Evolutionary conservation across 345 rosid genomes (phyloP).

Genomic region (Eucalyptus regnans): DNA sequence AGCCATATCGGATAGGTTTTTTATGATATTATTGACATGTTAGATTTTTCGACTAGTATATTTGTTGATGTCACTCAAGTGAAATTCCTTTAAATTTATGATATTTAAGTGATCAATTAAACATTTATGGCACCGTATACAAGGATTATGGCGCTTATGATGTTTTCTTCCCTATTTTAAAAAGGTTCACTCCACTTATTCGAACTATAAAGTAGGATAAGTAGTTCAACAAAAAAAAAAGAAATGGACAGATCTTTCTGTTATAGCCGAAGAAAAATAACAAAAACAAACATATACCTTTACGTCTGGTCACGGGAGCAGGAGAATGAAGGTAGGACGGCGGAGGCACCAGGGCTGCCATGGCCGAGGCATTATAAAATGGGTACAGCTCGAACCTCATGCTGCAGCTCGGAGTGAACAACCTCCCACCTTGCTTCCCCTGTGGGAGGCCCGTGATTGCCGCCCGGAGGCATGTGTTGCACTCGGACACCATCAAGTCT

Average conservation of each 20-base stretch:
- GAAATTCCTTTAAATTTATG: not conserved
- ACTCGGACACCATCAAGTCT: constrained; percentile 15
- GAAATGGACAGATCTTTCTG: not conserved
- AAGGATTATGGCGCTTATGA: not conserved
- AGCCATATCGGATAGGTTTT: not conserved
- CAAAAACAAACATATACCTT: not conserved
- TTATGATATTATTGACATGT: not conserved
- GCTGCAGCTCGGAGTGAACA: not conserved
- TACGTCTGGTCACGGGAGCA: not conserved
- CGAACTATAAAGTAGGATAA: not conserved
- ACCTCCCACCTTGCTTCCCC: not conserved
- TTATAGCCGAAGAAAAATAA: not conserved
- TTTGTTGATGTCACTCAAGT: not conserved
- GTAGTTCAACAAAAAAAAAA: not conserved
- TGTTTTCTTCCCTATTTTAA: not conserved
- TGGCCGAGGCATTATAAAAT: not conserved
- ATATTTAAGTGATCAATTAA: not conserved
- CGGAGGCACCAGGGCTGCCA: not conserved
- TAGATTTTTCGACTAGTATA: too few species aligned
- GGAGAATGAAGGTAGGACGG: not conserved
- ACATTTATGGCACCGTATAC: not conserved
- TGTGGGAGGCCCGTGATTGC: not conserved
- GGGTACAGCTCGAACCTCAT: not conserved
- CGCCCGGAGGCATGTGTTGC: not conserved
- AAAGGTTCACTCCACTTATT: not conserved